phyloP scores from a whole-genome alignment of 2,329 filamentous ascomycete genomes.

The Aspergillus sp. region DNA sequence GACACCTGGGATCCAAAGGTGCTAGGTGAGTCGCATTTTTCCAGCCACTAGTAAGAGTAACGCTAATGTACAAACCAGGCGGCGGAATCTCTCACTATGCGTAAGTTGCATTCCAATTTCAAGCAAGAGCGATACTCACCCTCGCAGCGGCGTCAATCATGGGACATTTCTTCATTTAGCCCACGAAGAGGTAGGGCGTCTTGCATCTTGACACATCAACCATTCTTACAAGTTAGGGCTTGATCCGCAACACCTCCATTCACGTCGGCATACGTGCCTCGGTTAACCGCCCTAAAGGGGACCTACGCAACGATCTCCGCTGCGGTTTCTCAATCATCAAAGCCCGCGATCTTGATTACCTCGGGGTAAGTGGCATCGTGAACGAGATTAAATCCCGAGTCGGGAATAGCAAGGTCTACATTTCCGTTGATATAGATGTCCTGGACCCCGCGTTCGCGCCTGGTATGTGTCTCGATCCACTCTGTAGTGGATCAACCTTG shows the following conservation, averaged over 20 bases:
- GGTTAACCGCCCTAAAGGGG: slow-evolving; percentile 53
- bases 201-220: not conserved
- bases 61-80: slow-evolving; percentile 7
- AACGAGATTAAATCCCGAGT: slow-evolving; percentile 54
- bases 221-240: slow-evolving; percentile 36
- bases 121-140: not conserved
- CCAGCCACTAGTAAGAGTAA: not conserved
- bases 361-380: slow-evolving; percentile 54
- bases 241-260: slow-evolving; percentile 59
- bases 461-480: slow-evolving; percentile 33
- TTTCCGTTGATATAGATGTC: slow-evolving; percentile 62
- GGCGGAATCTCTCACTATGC: slow-evolving; percentile 33
- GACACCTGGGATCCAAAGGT: slow-evolving; percentile 62
- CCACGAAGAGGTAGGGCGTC: slow-evolving; percentile 53
- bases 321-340: slow-evolving; percentile 61
- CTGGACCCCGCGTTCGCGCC: slow-evolving; percentile 60
- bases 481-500: too few species aligned
- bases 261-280: slow-evolving; percentile 62
- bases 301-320: slow-evolving; percentile 56
- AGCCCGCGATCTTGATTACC: slow-evolving; percentile 57
- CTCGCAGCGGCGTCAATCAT: slow-evolving; percentile 56
- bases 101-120: slow-evolving; percentile 29
- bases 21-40: slow-evolving; percentile 42
- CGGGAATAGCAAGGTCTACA: slow-evolving; percentile 55
- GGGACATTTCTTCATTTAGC: slow-evolving; percentile 62